Evolutionary conservation across 106 monocot species (phyloP).

Genomic region (Chionographis japonica): DNA sequence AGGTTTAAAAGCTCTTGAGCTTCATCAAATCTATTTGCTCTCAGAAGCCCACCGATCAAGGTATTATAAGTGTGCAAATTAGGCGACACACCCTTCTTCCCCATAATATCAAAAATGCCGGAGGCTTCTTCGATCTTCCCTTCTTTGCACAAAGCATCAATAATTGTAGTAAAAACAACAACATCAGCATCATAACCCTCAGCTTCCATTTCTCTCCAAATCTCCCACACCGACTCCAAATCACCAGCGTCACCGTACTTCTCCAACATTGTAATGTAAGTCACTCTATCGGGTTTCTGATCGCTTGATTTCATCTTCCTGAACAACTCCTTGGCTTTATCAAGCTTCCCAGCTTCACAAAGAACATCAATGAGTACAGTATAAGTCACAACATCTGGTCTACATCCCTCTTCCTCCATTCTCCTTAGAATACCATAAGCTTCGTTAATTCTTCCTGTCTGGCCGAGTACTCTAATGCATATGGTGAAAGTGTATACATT

Average conservation of each 20-base stretch:
- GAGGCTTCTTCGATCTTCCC: slow-evolving; percentile 68
- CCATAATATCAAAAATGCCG: slow-evolving; percentile 59
- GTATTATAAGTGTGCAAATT: slow-evolving; percentile 74
- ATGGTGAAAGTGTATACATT: slow-evolving; percentile 96
- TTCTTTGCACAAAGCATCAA: slow-evolving; percentile 70
- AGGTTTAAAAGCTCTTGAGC: slow-evolving; percentile 51
- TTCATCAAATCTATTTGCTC: slow-evolving; percentile 40
- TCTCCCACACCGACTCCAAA: slow-evolving; percentile 40
- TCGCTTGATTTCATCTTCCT: slow-evolving; percentile 61
- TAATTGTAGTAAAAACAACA: slow-evolving; percentile 54
- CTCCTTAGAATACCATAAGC: slow-evolving; percentile 53
- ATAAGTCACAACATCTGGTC: slow-evolving; percentile 84
- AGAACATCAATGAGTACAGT: slow-evolving; percentile 80
- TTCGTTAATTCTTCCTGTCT: slow-evolving; percentile 55
- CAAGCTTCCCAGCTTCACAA: slow-evolving; percentile 52
- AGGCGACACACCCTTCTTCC: slow-evolving; percentile 45
- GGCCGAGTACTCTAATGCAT: slow-evolving; percentile 80
- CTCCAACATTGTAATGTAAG: slow-evolving; percentile 76
- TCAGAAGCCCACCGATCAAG: slow-evolving; percentile 63
- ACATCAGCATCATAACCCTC: slow-evolving; percentile 84
- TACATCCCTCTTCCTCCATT: slow-evolving; percentile 75
- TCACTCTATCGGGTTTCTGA: slow-evolving; percentile 80
- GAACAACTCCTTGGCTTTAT: slow-evolving; percentile 69
- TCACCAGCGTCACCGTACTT: slow-evolving; percentile 81
- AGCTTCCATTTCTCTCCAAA: slow-evolving; percentile 74